Percentiles rank a stretch among this genome's conserved stretches.
Conservation (phyloP, 2,329 filamentous ascomycete species). For the Fusarium luffae region DNA sequence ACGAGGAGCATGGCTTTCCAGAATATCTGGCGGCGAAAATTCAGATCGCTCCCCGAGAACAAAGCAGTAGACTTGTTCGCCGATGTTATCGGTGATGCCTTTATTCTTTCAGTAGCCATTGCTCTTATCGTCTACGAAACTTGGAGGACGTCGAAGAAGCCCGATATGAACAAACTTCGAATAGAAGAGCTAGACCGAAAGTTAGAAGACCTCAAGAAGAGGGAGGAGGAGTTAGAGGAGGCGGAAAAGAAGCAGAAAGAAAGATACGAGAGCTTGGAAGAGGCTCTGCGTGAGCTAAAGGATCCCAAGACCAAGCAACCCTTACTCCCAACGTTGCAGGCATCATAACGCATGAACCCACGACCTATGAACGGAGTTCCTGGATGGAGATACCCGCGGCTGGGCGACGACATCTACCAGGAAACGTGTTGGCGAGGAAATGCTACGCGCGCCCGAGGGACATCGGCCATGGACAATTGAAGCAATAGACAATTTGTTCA, state of each 20-base stretch:
- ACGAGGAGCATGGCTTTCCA: conserved; percentile 51
- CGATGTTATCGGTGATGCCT: conserved; percentile 71
- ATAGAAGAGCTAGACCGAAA: conserved; percentile 62
- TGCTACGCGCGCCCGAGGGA: background rate
- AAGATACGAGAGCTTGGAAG: conserved; percentile 65
- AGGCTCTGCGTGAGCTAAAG: conserved; percentile 61
- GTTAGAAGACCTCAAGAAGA: conserved; percentile 61
- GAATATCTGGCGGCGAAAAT: conserved; percentile 71
- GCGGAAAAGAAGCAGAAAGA: conserved; percentile 58
- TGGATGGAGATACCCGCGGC: background rate
- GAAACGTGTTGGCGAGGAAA: background rate
- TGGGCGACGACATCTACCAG: background rate
- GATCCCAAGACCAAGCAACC: conserved; percentile 69
- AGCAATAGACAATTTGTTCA: background rate
- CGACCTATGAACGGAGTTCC: background rate
- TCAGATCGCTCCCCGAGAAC: conserved; percentile 69
- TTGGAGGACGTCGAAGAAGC: conserved; percentile 68
- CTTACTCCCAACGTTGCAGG: conserved; percentile 56
- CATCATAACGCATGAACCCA: conserved; percentile 6
- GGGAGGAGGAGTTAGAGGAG: conserved; percentile 61
- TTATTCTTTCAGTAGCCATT: conserved; percentile 69
- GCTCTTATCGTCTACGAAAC: conserved; percentile 71
- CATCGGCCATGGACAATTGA: background rate
- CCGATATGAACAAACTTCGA: conserved; percentile 66
- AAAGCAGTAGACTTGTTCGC: conserved; percentile 76